Base-by-base conservation (phyloP, 2,329 filamentous ascomycete genomes). In the Xylaria sp. region DNA sequence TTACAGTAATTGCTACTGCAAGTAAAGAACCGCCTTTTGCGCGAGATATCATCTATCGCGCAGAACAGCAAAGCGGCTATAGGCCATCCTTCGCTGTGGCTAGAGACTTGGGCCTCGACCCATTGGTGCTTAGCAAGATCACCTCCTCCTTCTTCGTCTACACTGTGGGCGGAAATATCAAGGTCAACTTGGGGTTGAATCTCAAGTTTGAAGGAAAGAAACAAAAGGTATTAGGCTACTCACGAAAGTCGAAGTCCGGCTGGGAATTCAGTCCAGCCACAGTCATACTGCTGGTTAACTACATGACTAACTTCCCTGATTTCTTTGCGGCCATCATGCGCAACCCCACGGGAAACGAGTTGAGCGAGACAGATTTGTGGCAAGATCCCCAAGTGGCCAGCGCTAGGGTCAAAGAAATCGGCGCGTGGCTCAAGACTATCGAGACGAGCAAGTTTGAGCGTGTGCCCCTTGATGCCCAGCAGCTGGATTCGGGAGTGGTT, bases 171-270 rank as follows among this genome's bases (percentile, higher is more conserved):
- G 91, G 90, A 30, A 69, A 59, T 23, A 79, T 92, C 60, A 89
- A 90, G 68, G 82, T 96, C 63, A 99, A 99, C 69, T 79, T 99
- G 23, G 94, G 94, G 0, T 80, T 99, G 62, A 99, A 99, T 70
- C 81, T 99, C 66, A 99, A 99, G 74, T 99, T 99, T 61, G 94
- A 99, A 72, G 91, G 86, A 2, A 93, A 91, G 76, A 96, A 97
- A 75, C 83, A 92, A 67, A 99, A 99, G 77, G 94, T 99, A 5
- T 78, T 99, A 37, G 94, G 94, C 0, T 99, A 97, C 74, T 96
- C 93, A 23, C 89, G 92, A 68, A 94, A 94, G 71, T 87, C 87
- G 3, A 80, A 85, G 10, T 89, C 85, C 34, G 94, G 95, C 4
- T 99, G 95, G 95, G 94, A 99, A 74, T 99, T 96, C 73, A 97